phyloP scores from a whole-genome alignment of 2,329 filamentous ascomycete genomes.

The Stachybotrys elegans region DNA sequence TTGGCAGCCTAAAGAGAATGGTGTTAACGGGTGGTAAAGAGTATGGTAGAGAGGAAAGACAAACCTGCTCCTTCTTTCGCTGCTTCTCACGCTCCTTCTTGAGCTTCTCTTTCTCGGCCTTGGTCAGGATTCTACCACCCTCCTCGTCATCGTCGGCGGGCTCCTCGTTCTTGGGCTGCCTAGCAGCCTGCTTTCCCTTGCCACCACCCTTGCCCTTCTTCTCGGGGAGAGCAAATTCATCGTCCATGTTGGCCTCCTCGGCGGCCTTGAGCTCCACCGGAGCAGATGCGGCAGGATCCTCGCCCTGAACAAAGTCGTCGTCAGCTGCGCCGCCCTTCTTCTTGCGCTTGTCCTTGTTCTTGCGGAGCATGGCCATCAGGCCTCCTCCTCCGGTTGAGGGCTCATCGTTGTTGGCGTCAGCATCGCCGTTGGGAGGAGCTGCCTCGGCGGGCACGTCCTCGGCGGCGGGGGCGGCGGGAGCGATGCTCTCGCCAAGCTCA shows the following conservation, averaged over 20 bases:
- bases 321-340: constrained; percentile 78
- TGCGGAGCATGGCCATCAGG: constrained; percentile 74
- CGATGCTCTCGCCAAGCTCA: constrained; percentile 75
- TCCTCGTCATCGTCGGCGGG: constrained; percentile 48
- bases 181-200: constrained; percentile 36
- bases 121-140: constrained; percentile 74
- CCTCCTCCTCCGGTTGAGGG: constrained; percentile 56
- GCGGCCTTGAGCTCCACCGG: constrained; percentile 78
- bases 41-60: constrained; percentile 2
- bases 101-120: constrained; percentile 96
- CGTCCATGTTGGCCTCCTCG: constrained; percentile 74
- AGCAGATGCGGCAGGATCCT: constrained; percentile 58
- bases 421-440: constrained; percentile 40
- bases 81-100: constrained; percentile 99
- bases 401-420: constrained; percentile 46
- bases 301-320: constrained; percentile 65
- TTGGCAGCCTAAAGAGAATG: constrained; percentile 57
- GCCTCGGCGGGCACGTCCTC: constrained; percentile 38
- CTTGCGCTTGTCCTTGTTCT: constrained; percentile 81
- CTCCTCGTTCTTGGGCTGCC: constrained; percentile 39
- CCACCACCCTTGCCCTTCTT: constrained; percentile 65
- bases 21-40: constrained; percentile 9
- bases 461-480: constrained; percentile 53
- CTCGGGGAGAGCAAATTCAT: constrained; percentile 78
- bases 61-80: constrained; percentile 93